Conservation (phyloP, 805 yeast species). For the Wickerhamiella hasegawae region DNA sequence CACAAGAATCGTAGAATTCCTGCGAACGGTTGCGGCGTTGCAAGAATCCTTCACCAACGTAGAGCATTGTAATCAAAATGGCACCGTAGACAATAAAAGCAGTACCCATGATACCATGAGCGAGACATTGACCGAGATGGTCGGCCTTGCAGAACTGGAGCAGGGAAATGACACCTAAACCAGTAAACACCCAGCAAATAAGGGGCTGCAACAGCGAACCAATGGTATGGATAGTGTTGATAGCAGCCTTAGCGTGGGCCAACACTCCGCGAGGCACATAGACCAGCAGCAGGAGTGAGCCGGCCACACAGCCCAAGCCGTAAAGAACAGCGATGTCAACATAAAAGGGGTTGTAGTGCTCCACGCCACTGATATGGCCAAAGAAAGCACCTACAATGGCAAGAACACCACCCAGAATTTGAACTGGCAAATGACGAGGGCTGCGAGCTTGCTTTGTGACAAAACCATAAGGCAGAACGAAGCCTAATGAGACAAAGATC, state of each 20-base stretch:
- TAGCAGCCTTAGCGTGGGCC: slow-evolving; percentile 18
- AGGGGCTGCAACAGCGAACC: slow-evolving; percentile 25
- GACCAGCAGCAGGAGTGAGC: slow-evolving; percentile 24
- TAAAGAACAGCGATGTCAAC: slow-evolving; percentile 22
- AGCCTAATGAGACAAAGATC: slow-evolving; percentile 24
- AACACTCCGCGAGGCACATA: slow-evolving; percentile 24
- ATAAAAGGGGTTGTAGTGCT: slow-evolving; percentile 21
- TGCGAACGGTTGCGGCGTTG: slow-evolving; percentile 40
- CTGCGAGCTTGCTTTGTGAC: slow-evolving; percentile 25
- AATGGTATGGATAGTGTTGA: slow-evolving; percentile 19
- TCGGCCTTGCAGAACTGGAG: slow-evolving; percentile 74
- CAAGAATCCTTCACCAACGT: slow-evolving; percentile 47
- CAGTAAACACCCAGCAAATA: slow-evolving; percentile 61
- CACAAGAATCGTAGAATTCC: slow-evolving; percentile 67
- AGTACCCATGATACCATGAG: slow-evolving; percentile 94
- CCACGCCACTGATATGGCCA: slow-evolving; percentile 24
- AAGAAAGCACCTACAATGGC: slow-evolving; percentile 25
- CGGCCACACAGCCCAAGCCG: slow-evolving; percentile 19
- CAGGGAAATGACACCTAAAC: slow-evolving; percentile 69
- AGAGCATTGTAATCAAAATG: slow-evolving; percentile 45
- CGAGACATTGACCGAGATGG: slow-evolving; percentile 88
- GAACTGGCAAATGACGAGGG: slow-evolving; percentile 24
- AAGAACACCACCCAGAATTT: slow-evolving; percentile 20
- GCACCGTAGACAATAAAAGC: slow-evolving; percentile 73
- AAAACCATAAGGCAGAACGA: slow-evolving; percentile 26